Evolutionary conservation across 352 stramenopile genomes (phyloP), one percentile per base, ranked within the genome.

Genomic region (Pythium grandisporangium): DNA sequence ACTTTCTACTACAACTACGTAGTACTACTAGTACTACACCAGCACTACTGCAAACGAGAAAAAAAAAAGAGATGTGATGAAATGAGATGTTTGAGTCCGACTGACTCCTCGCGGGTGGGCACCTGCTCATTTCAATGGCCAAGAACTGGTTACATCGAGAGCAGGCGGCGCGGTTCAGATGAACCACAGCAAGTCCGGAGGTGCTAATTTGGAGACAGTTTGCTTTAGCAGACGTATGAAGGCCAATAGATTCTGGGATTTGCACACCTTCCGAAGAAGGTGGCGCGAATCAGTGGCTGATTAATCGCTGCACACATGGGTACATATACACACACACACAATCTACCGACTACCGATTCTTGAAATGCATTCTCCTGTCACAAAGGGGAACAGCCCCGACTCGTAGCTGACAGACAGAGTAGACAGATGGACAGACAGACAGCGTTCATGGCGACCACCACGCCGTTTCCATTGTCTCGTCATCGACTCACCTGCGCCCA

Each of bases 211-310:
- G 69, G 71, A 88, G 66, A 60, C 75, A 74, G 66, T 69, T 78
- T 78, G 21, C 58, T 91, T 30, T 91, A 64, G 77, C 77, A 91
- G 84, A 41, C 71, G 70, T 86, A 91, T 91, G 77, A 91, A 91
- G 74, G 77, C 77, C 77, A 84, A 48, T 69, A 85, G 73, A 81
- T 85, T 72, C 88, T 58, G 23, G 49, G 38, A 19, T 36, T n/a
- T n/a, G n/a, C n/a, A n/a, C n/a, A n/a, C n/a, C n/a, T n/a, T n/a
- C n/a, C 46, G 58, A 43, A 38, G 54, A 20, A 35, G 38, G 41
- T 16, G 40, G 45, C 51, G 46, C 29, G 36, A 42, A 86, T 79
- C 72, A 80, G 59, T 78, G 77, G 77, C 77, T 91, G 77, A 91
- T 91, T 88, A 91, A 88, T 91, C 71, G 77, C 84, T 91, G 77